Percentiles rank a stretch among this genome's conserved stretches.
Conservation (phyloP, 495 filamentous ascomycete species). For the Physcia stellaris region DNA sequence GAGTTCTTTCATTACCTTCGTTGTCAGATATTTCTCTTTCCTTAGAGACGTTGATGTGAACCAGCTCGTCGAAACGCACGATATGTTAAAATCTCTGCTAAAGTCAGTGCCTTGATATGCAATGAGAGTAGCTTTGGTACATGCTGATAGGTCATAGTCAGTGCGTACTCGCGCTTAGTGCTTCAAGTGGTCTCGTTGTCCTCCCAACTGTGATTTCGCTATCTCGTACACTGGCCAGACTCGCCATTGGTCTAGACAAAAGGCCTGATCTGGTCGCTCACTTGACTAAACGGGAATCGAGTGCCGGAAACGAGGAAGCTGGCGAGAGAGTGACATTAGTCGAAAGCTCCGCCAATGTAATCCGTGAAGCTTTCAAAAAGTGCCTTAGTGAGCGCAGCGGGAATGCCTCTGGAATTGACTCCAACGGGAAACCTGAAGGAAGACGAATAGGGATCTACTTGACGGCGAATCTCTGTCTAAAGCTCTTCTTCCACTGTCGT, state of each 20-base stretch:
- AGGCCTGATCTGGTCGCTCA: conserved; percentile 54
- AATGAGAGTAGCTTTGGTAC: neutral
- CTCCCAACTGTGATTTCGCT: conserved; percentile 65
- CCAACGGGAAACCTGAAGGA: conserved; percentile 51
- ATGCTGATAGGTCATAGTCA: conserved; percentile 33
- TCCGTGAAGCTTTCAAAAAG: conserved; percentile 81
- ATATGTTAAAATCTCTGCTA: conserved; percentile 53
- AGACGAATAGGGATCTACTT: conserved; percentile 79
- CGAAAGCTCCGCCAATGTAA: conserved; percentile 70
- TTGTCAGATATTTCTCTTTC: conserved; percentile 66
- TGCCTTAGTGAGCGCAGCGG: conserved; percentile 73
- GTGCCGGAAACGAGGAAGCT: conserved; percentile 32
- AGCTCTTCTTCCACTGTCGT: conserved; percentile 65
- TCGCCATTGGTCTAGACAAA: conserved; percentile 69
- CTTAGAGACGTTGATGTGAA: conserved; percentile 64
- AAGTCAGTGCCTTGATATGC: conserved; percentile 37
- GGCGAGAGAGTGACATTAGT: conserved; percentile 60
- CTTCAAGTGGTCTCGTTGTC: conserved; percentile 62
- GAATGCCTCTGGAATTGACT: conserved; percentile 29
- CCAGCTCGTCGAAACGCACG: conserved; percentile 61
- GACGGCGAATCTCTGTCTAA: conserved; percentile 82
- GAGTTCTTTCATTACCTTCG: conserved; percentile 60
- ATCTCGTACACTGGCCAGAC: conserved; percentile 58
- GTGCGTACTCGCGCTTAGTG: conserved; percentile 64
- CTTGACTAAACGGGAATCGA: conserved; percentile 31